Percentiles rank a stretch among this genome's conserved stretches.
Conservation (phyloP, 306 rosid genomes). For the Morella rubra region DNA sequence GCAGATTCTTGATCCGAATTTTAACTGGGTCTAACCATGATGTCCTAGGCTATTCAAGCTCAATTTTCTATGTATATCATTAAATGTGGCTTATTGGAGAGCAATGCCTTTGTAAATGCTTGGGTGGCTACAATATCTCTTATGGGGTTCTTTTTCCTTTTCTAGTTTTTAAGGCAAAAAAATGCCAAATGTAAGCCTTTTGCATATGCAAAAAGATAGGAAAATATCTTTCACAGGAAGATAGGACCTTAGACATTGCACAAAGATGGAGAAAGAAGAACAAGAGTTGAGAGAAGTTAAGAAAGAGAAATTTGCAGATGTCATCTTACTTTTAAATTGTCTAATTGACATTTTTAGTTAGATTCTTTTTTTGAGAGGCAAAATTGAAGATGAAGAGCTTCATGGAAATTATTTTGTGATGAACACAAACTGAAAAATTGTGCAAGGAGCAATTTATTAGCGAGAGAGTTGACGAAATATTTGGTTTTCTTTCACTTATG, state of each 20-base stretch:
- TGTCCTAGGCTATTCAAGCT: not conserved
- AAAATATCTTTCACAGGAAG: not conserved
- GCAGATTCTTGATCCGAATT: conserved; percentile 1
- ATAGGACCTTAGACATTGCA: not conserved
- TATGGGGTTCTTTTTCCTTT: not conserved
- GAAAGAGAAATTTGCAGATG: not conserved
- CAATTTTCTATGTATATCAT: not conserved
- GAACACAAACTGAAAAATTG: not conserved
- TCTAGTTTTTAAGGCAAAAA: too few relatives aligned
- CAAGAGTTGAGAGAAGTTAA: not conserved
- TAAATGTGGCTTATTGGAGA: not conserved
- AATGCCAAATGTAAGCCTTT: not conserved
- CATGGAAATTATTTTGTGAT: not conserved
- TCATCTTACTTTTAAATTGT: not conserved
- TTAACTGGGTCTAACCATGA: not conserved
- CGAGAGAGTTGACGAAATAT: not conserved
- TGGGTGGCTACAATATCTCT: not conserved
- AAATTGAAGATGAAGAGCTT: not conserved
- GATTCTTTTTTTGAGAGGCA: not conserved
- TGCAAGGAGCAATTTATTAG: not conserved
- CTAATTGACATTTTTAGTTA: not conserved
- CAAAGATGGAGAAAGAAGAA: not conserved
- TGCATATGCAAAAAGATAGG: not conserved
- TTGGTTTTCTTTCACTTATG: not conserved
- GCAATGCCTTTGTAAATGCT: not conserved